Percentiles rank a stretch among this genome's conserved stretches.
Evolutionary conservation across 75 land plant species (phyloP).

Genomic region (Selaginella tamariscina): DNA sequence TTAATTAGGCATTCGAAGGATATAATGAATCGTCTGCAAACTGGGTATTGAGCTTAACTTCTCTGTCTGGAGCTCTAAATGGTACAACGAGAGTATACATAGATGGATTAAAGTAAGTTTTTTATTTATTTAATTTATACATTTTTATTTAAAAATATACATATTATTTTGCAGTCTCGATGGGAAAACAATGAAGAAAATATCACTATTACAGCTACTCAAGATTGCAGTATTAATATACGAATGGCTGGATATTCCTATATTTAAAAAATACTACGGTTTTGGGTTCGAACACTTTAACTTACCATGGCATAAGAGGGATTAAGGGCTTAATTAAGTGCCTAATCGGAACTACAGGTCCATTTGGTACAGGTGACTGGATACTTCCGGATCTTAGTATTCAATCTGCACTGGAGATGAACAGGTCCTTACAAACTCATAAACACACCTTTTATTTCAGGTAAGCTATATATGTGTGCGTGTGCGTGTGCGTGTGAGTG

Average conservation of each 20-base stretch:
- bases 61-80: conserved; percentile 8
- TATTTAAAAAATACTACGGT: conserved; percentile 65
- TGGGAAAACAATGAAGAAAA: conserved; percentile 52
- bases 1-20: not conserved
- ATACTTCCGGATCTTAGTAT: conserved; percentile 88
- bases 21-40: not conserved
- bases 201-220: conserved; percentile 66
- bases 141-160: not conserved
- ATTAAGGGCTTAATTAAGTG: conserved; percentile 47
- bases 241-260: conserved; percentile 78
- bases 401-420: conserved; percentile 52
- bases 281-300: conserved; percentile 96
- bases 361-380: conserved; percentile 88
- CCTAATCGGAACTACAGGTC: conserved; percentile 46
- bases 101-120: not conserved
- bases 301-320: conserved; percentile 65
- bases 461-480: too few relatives aligned
- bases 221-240: conserved; percentile 59
- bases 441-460: conserved; percentile 77
- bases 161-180: conserved; percentile 19
- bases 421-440: conserved; percentile 50
- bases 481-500: too few relatives aligned
- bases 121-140: not conserved
- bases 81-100: conserved; percentile 12
- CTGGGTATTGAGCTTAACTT: conserved; percentile 2